Evolutionary conservation across 495 filamentous ascomycete genomes (phyloP).

Genomic region (Xylaria palmicola): DNA sequence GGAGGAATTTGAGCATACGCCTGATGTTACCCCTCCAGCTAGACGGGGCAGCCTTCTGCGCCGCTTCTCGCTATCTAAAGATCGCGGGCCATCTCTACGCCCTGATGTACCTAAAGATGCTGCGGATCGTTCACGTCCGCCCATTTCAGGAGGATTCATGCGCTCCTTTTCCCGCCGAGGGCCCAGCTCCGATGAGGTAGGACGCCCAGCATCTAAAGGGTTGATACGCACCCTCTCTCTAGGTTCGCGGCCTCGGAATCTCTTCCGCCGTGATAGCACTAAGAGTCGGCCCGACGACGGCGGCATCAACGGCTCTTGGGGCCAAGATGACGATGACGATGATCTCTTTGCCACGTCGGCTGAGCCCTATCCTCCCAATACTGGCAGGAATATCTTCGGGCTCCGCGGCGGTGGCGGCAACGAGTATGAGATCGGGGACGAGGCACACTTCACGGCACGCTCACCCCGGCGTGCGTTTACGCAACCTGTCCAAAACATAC

Average conservation of each 20-base stretch:
- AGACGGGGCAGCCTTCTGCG: conserved; percentile 36
- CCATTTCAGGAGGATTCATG: conserved; percentile 31
- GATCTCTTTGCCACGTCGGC: conserved; percentile 30
- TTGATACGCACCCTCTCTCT: conserved; percentile 63
- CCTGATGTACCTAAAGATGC: conserved; percentile 22
- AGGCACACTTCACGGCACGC: conserved; percentile 41
- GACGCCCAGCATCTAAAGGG: conserved; percentile 26
- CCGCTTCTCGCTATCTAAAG: conserved; percentile 36
- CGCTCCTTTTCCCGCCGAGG: conserved; percentile 42
- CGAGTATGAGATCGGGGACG: conserved; percentile 45
- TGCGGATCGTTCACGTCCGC: conserved; percentile 32
- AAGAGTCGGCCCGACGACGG: conserved; percentile 42
- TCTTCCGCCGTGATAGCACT: conserved; percentile 56
- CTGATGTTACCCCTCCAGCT: conserved; percentile 28
- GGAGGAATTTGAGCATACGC: conserved; percentile 41
- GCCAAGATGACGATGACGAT: conserved; percentile 39
- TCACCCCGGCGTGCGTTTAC: conserved; percentile 29
- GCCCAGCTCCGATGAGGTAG: conserved; percentile 21
- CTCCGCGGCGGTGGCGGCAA: conserved; percentile 37
- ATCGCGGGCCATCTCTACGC: conserved; percentile 20
- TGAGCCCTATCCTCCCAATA: conserved; percentile 3
- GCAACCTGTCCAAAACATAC: conserved; percentile 24
- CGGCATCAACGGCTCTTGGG: conserved; percentile 54
- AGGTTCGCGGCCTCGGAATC: conserved; percentile 44
- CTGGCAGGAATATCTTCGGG: conserved; percentile 13